Evolutionary conservation across 176 grass and related monocot species (phyloP).

Genomic region (Guadua angustifolia): DNA sequence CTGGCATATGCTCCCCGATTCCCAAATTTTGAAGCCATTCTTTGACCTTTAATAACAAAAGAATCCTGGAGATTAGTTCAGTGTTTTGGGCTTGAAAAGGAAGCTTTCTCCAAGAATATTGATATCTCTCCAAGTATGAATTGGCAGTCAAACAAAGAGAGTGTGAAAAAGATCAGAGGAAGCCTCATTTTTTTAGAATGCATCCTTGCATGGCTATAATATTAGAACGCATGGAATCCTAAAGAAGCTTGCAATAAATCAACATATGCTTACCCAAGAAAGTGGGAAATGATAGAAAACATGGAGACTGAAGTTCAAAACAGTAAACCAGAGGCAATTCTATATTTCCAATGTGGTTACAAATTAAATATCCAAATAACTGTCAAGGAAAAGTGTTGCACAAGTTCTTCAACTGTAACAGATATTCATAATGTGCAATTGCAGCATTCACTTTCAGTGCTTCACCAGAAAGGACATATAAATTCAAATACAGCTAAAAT

Average conservation of each 20-base stretch:
- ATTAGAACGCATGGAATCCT: background rate
- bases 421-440: conserved; percentile 1
- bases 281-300: conserved; percentile 10
- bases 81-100: background rate
- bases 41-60: conserved; percentile 67
- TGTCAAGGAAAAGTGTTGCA: background rate
- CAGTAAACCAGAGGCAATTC: background rate
- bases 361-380: background rate
- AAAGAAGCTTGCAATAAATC: conserved; percentile 7
- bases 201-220: background rate
- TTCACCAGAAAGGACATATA: conserved; percentile 21
- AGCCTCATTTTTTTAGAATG: too few relatives aligned
- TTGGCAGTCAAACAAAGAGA: too few relatives aligned
- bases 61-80: conserved; percentile 10
- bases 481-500: conserved; percentile 7
- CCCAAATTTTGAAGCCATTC: conserved; percentile 94
- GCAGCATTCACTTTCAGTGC: background rate
- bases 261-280: conserved; percentile 26
- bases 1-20: conserved; percentile 61
- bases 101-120: background rate
- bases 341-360: background rate
- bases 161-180: too few relatives aligned
- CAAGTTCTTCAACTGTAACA: background rate
- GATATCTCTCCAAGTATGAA: too few relatives aligned
- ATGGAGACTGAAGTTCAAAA: conserved; percentile 1